Evolutionary conservation across 805 yeast genomes (phyloP), one percentile per base, ranked within the genome.

Genomic region (Candida sithepensis): DNA sequence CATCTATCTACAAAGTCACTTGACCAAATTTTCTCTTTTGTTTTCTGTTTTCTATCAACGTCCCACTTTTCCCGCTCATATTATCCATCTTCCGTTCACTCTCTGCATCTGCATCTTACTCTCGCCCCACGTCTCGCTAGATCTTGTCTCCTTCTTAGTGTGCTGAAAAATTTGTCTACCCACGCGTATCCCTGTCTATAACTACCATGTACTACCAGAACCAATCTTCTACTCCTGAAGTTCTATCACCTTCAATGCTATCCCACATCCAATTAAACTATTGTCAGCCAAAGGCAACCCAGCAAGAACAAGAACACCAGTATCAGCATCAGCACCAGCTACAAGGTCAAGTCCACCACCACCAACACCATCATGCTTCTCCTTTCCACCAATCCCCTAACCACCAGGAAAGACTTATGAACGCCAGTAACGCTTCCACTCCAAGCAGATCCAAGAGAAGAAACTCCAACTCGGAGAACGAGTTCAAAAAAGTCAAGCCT

Each of bases 381-480:
- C 47, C 47, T 30, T 43, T 43, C 24, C 46, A 43, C 4, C 42
- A 28, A 18, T 38, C 46, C 7, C 53, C 51, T 19, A 45, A 47
- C 22, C 58, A 54, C 28, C 51, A 52, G 19, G 48, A 46, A 46
- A 50, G 51, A 42, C 41, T 48, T 3, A 33, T 45, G 28, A 53
- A 50, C 24, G 55, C 50, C 4, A 47, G 45, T 28, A 49, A 48
- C n/a, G 39, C 51, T 12, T 50, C 59, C 18, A 52, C 59, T 3
- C 57, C 61, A 16, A 51, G 55, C 4, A 54, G 65, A 44, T 48
- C 61, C 3, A 72, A 72, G 47, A 68, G 77, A 55, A 56, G 71
- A 45, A 57, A 60, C 26, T 71, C 75, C 1, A 67, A 67, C 19
- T 59, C 59, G 21, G 68, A 59, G 30, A 57, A 64, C 37, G 41